A percentile compares a stretch with the other conserved stretches of the same genome.
Conservation (phyloP, 805 yeast genomes). For the Pichia pseudocactophila region DNA sequence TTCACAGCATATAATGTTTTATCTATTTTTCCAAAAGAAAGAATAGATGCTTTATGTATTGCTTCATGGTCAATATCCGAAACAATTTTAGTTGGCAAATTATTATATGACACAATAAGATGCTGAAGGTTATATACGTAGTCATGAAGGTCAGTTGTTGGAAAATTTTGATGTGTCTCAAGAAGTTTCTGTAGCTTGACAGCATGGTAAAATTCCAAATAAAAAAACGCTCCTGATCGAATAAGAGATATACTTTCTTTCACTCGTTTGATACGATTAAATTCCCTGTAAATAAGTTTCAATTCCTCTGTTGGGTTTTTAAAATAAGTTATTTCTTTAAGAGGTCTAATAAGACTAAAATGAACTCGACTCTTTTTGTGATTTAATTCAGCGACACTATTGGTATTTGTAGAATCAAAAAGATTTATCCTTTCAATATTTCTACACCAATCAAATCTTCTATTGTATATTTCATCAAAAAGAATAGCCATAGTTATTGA, state of each 20-base stretch:
- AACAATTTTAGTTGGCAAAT: background rate
- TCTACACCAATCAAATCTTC: constrained; percentile 2
- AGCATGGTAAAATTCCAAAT: background rate
- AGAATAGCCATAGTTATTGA: background rate
- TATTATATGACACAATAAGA: background rate
- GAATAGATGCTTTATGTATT: background rate
- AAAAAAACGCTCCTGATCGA: background rate
- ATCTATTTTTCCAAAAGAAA: constrained; percentile 3
- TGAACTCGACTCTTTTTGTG: background rate
- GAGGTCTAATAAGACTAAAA: background rate
- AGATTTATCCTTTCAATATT: background rate
- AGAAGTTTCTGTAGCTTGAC: background rate
- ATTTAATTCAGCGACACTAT: background rate
- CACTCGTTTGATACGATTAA: background rate
- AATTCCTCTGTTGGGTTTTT: background rate
- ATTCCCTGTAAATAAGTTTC: background rate
- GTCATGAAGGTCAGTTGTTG: background rate
- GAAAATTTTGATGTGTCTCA: background rate
- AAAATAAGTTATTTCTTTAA: background rate
- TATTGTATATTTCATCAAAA: constrained; percentile 6
- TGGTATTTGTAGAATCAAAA: background rate
- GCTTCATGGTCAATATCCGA: background rate
- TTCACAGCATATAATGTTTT: constrained; percentile 3
- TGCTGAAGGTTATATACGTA: constrained; percentile 1
- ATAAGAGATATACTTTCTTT: background rate